A percentile compares a stretch with the other conserved stretches of the same genome.
phyloP scores from a whole-genome alignment of 2,329 filamentous ascomycete species.

The Tolypocladium amazonense region DNA sequence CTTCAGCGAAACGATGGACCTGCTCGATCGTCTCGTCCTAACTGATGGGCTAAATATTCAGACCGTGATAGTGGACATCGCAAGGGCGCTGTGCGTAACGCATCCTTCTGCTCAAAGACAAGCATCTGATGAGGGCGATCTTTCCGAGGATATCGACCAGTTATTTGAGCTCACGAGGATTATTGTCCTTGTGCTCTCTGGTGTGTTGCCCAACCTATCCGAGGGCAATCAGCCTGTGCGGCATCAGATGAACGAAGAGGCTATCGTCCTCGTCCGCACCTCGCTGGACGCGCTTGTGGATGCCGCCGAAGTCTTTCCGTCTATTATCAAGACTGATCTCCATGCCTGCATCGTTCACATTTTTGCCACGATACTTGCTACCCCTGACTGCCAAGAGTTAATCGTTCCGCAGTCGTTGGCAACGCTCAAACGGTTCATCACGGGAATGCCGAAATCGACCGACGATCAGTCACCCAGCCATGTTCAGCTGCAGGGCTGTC shows the following conservation, averaged over 20 bases:
- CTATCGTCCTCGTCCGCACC: constrained; percentile 66
- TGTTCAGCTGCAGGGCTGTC: constrained; percentile 68
- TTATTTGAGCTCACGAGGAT: constrained; percentile 94
- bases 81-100: constrained; percentile 76
- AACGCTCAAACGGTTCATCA: constrained; percentile 84
- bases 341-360: constrained; percentile 97
- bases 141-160: constrained; percentile 96
- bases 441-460: constrained; percentile 51
- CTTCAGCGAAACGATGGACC: constrained; percentile 94
- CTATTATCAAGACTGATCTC: constrained; percentile 91
- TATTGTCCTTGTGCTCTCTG: constrained; percentile 85
- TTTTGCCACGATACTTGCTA: constrained; percentile 85
- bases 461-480: constrained; percentile 40
- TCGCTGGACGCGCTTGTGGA: constrained; percentile 84
- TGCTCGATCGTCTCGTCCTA: constrained; percentile 82
- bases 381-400: constrained; percentile 69
- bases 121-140: constrained; percentile 53
- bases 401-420: constrained; percentile 86
- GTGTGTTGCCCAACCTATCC: constrained; percentile 72
- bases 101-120: constrained; percentile 71
- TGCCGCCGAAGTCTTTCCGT: constrained; percentile 88
- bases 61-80: constrained; percentile 86
- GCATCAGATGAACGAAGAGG: constrained; percentile 78
- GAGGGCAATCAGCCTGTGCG: constrained; percentile 56
- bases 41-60: constrained; percentile 87